phyloP scores from a whole-genome alignment of 164 flowering plant species.

The Umbellularia californica region DNA sequence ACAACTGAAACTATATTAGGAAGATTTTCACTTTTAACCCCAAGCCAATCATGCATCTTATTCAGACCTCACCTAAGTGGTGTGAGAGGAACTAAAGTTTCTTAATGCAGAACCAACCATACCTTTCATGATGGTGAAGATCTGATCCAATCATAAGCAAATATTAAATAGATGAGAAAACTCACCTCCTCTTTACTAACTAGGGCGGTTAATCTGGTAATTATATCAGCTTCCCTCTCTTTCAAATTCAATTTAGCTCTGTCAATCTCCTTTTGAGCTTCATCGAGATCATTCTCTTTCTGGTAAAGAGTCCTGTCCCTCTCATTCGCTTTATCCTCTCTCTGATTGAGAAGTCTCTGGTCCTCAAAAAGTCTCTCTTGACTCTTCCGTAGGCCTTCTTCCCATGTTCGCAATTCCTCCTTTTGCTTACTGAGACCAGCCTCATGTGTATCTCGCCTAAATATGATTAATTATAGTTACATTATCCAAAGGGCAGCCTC shows the following conservation, averaged over 20 bases:
- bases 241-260: constrained; percentile 26
- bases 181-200: constrained; percentile 57
- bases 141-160: not conserved
- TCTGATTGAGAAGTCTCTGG: constrained; percentile 47
- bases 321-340: constrained; percentile 69
- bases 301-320: constrained; percentile 39
- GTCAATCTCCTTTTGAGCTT: constrained; percentile 43
- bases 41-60: no score
- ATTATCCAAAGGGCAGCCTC: not conserved
- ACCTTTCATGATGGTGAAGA: no score
- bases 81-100: no score
- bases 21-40: not conserved
- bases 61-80: not conserved
- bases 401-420: constrained; percentile 79
- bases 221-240: constrained; percentile 54
- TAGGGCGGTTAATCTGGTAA: constrained; percentile 38
- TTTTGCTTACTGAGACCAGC: constrained; percentile 46
- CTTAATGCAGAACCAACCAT: no score
- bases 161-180: constrained; percentile 6
- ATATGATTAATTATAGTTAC: constrained; percentile 1
- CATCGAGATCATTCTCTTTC: constrained; percentile 59
- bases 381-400: constrained; percentile 59
- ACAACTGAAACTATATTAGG: not conserved
- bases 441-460: constrained; percentile 73
- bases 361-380: constrained; percentile 62